Base-by-base conservation (phyloP, 2,329 filamentous ascomycete species). In the Epichloe gansuensis region DNA sequence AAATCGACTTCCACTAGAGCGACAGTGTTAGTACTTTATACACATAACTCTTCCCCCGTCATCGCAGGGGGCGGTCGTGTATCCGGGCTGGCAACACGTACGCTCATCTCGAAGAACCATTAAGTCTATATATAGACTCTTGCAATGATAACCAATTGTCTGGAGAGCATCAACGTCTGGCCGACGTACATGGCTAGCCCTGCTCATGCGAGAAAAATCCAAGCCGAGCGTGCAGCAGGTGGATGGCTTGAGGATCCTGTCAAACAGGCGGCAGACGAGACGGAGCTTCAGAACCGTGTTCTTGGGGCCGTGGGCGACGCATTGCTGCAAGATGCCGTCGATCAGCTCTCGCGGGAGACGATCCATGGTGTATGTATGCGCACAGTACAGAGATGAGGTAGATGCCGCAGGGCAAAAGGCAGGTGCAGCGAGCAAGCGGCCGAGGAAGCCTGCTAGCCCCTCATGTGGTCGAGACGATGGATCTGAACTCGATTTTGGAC, bases 101-200 rank as follows among this genome's bases (percentile, higher is more conserved):
- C 75, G 59, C 50, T 76, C 73, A 58, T 78, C 75, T 56, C 75
- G 69, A 39, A 78, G 61, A 15, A 76, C 68, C 72, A 75, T 76
- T 60, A 78, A 62, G 58, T 78, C 75, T 47, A 78, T 65, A 53
- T 73, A 75, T 4, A 78, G 58, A 34, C 72, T 70, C 56, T 71
- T 71, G 65, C 73, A 75, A n/a, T 73, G 64, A 34, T 68, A 66
- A 2, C 72, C 74, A 48, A 75, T 66, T 2, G 68, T 70, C 55
- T 69, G 66, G n/a, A 77, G 60, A 6, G 68, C 69, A 58, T 68
- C 65, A n/a, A 67, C 54, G 49, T 67, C 62, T 1, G 67, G 70
- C 4, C 61, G 68, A 17, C 55, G 56, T 15, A 60, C 56, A 35
- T 56, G 62, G 57, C 61, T 68, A 48, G 63, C 61, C 54, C 59